phyloP scores from a whole-genome alignment of 2,329 filamentous ascomycete species.

The Alternaria postmessia region DNA sequence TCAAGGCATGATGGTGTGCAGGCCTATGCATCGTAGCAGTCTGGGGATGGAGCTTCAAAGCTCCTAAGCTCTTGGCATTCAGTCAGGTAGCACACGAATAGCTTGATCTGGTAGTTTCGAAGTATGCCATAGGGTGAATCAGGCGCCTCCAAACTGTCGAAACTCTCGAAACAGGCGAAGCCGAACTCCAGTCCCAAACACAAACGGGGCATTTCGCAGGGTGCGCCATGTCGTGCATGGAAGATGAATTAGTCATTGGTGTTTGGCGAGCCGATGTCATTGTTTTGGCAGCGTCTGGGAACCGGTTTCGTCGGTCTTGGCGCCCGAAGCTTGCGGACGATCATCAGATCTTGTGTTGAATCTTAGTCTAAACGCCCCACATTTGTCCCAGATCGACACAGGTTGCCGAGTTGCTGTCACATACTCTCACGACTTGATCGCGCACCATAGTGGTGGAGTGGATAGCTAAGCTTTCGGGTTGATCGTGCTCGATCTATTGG shows the following conservation, averaged over 20 bases:
- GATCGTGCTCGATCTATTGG: neutral
- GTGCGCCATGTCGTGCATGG: conserved; percentile 15
- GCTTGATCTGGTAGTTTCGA: conserved; percentile 26
- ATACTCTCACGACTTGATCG: neutral
- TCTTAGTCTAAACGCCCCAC: conserved; percentile 18
- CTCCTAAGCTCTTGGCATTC: conserved; percentile 1
- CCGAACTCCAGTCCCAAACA: conserved; percentile 21
- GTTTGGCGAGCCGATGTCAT: conserved; percentile 38
- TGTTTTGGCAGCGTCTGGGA: conserved; percentile 46
- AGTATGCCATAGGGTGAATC: conserved; percentile 25
- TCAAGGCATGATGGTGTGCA: conserved; percentile 17
- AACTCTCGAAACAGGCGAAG: conserved; percentile 6
- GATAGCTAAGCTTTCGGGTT: neutral
- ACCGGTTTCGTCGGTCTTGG: conserved; percentile 44
- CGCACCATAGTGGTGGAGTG: neutral
- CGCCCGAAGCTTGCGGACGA: conserved; percentile 34
- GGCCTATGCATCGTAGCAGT: conserved; percentile 13
- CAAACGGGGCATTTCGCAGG: conserved; percentile 17
- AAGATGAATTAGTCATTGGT: conserved; percentile 18
- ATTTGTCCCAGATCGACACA: conserved; percentile 6
- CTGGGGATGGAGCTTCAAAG: conserved; percentile 17
- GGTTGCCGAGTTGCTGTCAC: conserved; percentile 1
- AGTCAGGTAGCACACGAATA: conserved; percentile 17
- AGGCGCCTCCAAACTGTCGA: conserved; percentile 13
- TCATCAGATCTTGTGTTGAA: conserved; percentile 31